phyloP scores from a whole-genome alignment of 352 stramenopile genomes.

The Globisporangium viniferum region DNA sequence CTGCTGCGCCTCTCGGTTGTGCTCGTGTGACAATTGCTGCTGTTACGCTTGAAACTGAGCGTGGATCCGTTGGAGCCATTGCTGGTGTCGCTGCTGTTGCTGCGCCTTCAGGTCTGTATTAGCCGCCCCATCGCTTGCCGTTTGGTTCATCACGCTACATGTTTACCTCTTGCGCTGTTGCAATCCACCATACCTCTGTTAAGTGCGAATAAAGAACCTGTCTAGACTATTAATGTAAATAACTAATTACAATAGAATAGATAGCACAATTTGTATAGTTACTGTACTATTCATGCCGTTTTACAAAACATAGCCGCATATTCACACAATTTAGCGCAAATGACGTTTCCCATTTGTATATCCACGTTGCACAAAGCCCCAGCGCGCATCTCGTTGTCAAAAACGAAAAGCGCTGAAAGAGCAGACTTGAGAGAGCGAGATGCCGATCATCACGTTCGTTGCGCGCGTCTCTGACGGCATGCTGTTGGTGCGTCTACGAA shows the following conservation, averaged over 20 bases:
- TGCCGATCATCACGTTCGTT: constrained; percentile 95
- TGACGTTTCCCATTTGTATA: neutral
- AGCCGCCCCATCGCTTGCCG: no score
- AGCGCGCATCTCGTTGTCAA: neutral
- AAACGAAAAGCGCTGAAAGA: neutral
- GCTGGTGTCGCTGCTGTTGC: no score
- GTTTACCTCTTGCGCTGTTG: no score
- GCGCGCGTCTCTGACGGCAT: constrained; percentile 93
- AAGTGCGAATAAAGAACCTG: no score
- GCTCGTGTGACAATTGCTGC: no score
- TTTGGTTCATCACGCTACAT: no score
- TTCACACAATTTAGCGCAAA: neutral
- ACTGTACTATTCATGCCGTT: neutral
- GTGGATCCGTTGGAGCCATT: no score
- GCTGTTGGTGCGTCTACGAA: constrained; percentile 64
- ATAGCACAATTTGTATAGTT: neutral
- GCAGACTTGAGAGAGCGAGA: constrained; percentile 22
- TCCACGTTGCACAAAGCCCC: neutral
- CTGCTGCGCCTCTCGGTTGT: no score
- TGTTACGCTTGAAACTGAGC: no score
- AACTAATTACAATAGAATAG: neutral
- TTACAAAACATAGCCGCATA: neutral
- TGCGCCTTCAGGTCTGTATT: no score
- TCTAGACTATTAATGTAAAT: neutral
- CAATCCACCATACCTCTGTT: no score